These are phyloP conservation scores for Hypocreales sp. DNA, from an alignment of 2,329 filamentous ascomycete species.

Conservation along the genomic window DNA sequence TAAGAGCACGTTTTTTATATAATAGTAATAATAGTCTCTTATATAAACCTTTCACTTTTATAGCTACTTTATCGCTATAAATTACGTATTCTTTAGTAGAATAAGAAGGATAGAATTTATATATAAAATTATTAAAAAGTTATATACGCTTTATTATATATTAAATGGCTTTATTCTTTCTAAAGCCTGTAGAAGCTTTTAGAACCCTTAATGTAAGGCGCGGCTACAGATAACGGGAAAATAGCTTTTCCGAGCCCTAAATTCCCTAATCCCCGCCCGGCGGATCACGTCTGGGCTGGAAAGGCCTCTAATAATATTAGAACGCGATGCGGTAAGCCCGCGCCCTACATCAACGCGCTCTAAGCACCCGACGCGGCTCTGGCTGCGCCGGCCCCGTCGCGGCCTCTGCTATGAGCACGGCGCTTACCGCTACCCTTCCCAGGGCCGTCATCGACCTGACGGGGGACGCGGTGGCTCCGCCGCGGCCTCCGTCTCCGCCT, in stretches of 20 bases:
- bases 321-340: neutral
- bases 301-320: neutral
- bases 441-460: constrained; percentile 15
- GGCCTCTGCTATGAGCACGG: constrained; percentile 8
- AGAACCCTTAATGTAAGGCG: neutral
- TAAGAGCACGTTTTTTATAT: neutral
- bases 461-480: constrained; percentile 5
- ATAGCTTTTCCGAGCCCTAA: neutral
- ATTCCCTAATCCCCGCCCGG: no score
- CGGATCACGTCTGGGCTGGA: neutral
- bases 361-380: no score
- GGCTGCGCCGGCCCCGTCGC: no score
- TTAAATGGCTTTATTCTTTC: neutral
- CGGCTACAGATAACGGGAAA: neutral
- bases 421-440: constrained; percentile 10
- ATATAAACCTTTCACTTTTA: no score
- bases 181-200: neutral
- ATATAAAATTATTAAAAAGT: no score
- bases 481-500: constrained; percentile 2
- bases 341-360: no score
- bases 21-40: no score
- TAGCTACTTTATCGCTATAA: no score
- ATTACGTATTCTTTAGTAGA: no score
- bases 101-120: no score
- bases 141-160: no score